These are phyloP conservation scores for Hirschfeldia incana DNA, from an alignment of 345 rosid genomes.

Conservation along the genomic window DNA sequence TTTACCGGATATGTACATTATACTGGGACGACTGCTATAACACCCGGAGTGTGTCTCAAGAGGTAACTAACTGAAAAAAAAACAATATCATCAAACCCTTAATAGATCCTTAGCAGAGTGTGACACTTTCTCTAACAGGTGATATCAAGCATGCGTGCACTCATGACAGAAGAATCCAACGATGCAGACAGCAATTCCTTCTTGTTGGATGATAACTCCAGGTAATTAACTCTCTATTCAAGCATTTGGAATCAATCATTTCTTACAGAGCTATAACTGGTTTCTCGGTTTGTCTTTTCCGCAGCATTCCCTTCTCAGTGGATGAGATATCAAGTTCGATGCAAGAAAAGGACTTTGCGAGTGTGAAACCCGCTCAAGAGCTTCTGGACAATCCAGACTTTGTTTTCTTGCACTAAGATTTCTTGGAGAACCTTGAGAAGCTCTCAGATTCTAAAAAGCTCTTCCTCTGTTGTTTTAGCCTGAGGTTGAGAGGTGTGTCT, in stretches of 20 bases:
- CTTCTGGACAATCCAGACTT: constrained; percentile 80
- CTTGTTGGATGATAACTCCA: constrained; percentile 90
- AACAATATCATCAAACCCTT: neutral
- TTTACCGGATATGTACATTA: constrained; percentile 91
- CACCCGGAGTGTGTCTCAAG: constrained; percentile 88
- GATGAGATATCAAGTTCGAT: constrained; percentile 81
- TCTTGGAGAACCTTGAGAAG: constrained; percentile 30
- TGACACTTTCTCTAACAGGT: constrained; percentile 51
- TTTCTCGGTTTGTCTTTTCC: neutral
- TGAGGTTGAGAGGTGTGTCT: constrained; percentile 26
- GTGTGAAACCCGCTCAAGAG: constrained; percentile 73
- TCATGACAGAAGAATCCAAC: constrained; percentile 95
- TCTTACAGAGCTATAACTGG: neutral
- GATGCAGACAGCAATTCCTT: constrained; percentile 83
- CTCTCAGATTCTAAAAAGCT: constrained; percentile 31
- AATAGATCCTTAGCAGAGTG: constrained; percentile 18
- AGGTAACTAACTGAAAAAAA: constrained; percentile 43
- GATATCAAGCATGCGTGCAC: constrained; percentile 93
- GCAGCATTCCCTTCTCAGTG: constrained; percentile 95
- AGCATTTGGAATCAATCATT: neutral
- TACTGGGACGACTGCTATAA: constrained; percentile 99
- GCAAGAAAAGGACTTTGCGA: constrained; percentile 85
- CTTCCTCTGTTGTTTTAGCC: constrained; percentile 40
- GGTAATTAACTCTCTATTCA: constrained; percentile 46
- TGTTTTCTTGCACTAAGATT: constrained; percentile 68